These are phyloP conservation scores for Aspergillus terreus DNA, from an alignment of 2,329 filamentous ascomycete species.

Conservation along the genomic window DNA sequence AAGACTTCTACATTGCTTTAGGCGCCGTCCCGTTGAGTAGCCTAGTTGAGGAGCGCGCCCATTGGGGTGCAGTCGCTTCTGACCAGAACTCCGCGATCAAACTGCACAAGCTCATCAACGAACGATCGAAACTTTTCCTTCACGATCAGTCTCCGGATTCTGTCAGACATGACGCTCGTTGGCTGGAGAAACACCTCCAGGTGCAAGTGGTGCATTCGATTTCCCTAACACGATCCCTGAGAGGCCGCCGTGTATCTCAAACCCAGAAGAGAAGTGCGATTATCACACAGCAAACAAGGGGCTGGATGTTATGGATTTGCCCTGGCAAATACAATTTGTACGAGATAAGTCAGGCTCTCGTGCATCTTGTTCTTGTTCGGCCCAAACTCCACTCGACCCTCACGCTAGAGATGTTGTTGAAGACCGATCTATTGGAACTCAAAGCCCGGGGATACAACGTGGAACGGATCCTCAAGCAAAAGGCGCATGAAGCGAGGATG, in stretches of 20 bases:
- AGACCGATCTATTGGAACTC: constrained; percentile 75
- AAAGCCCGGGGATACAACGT: constrained; percentile 93
- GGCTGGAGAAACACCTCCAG: constrained; percentile 80
- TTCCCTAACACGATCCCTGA: constrained; percentile 70
- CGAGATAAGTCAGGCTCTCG: constrained; percentile 84
- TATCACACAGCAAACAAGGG: constrained; percentile 52
- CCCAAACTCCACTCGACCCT: constrained; percentile 86
- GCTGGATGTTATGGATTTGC: constrained; percentile 72
- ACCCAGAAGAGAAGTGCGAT: constrained; percentile 73
- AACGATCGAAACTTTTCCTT: constrained; percentile 84
- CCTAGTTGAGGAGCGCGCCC: constrained; percentile 73
- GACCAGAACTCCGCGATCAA: constrained; percentile 67
- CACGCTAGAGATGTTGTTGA: constrained; percentile 86
- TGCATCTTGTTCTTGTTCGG: constrained; percentile 72
- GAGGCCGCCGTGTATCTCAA: constrained; percentile 65
- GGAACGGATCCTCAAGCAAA: constrained; percentile 83
- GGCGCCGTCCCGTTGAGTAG: constrained; percentile 73
- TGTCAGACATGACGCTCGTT: constrained; percentile 83
- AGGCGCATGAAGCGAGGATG: constrained; percentile 81
- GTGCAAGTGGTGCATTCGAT: constrained; percentile 78
- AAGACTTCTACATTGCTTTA: constrained; percentile 77
- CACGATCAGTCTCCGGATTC: constrained; percentile 74
- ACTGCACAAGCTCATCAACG: constrained; percentile 76
- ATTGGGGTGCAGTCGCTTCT: constrained; percentile 62
- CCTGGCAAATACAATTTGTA: constrained; percentile 75